Percentiles rank a stretch among this genome's conserved stretches.
phyloP scores from a whole-genome alignment of 306 rosid genomes.

The Trifolium pratense region DNA sequence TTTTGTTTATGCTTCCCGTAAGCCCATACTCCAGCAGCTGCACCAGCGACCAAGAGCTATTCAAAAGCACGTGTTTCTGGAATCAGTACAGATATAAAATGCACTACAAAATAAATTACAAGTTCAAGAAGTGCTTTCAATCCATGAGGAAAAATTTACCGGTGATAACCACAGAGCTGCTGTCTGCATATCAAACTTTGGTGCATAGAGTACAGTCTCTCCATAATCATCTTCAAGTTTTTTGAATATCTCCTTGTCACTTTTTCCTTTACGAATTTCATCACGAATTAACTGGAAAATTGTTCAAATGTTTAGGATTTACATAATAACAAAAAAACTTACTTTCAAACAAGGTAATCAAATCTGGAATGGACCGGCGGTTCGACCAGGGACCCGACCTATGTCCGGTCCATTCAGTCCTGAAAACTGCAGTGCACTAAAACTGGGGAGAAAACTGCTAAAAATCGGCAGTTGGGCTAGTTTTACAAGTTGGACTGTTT shows the following conservation, averaged over 20 bases:
- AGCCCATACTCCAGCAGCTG: slow-evolving; percentile 80
- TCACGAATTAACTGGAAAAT: slow-evolving; percentile 81
- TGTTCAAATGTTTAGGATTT: slow-evolving; percentile 35
- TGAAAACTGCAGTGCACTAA: neutral
- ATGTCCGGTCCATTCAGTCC: neutral
- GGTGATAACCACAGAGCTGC: slow-evolving; percentile 93
- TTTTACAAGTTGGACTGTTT: neutral
- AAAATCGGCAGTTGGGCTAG: neutral
- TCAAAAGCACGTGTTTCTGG: slow-evolving; percentile 35
- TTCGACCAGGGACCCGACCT: neutral
- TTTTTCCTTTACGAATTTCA: slow-evolving; percentile 75
- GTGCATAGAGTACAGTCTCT: slow-evolving; percentile 79
- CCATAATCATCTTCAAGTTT: slow-evolving; percentile 88
- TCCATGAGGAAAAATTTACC: slow-evolving; percentile 43
- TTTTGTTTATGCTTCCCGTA: slow-evolving; percentile 65
- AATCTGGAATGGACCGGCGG: neutral
- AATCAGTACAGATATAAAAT: slow-evolving; percentile 38
- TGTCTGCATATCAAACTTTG: slow-evolving; percentile 95
- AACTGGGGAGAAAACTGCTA: neutral
- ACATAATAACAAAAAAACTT: slow-evolving; percentile 6
- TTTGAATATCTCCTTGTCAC: slow-evolving; percentile 78
- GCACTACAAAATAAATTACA: slow-evolving; percentile 15
- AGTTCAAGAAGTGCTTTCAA: slow-evolving; percentile 25
- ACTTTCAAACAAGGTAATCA: neutral
- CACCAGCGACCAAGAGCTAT: slow-evolving; percentile 50